phyloP scores from a whole-genome alignment of 768 basidiomycete genomes.

The Tylopilus subfusipes region DNA sequence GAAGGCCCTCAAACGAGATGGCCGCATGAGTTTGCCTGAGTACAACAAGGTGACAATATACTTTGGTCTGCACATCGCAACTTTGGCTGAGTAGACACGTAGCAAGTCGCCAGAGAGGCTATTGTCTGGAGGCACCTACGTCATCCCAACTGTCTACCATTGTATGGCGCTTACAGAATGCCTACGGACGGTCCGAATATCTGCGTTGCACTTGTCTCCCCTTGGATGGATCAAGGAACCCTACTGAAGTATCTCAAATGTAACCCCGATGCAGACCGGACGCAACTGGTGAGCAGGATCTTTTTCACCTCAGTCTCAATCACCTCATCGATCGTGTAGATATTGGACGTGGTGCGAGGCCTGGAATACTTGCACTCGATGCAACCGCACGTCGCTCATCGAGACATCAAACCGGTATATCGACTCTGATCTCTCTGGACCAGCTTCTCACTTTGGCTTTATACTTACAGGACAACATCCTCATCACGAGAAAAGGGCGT shows the following conservation, averaged over 20 bases:
- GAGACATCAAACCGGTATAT: constrained; percentile 31
- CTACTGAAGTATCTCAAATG: constrained; percentile 28
- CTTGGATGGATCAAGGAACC: constrained; percentile 37
- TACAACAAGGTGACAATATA: constrained; percentile 19
- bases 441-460: constrained; percentile 1
- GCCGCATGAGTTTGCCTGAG: background rate
- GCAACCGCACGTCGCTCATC: constrained; percentile 34
- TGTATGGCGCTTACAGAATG: constrained; percentile 31
- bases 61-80: background rate
- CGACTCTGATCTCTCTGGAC: background rate
- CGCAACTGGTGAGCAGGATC: constrained; percentile 30
- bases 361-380: constrained; percentile 42
- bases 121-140: constrained; percentile 33
- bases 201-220: constrained; percentile 33
- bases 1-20: constrained; percentile 12
- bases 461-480: constrained; percentile 42
- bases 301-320: background rate
- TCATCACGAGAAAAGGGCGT: constrained; percentile 37
- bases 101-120: constrained; percentile 32
- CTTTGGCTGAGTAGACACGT: background rate
- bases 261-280: constrained; percentile 23
- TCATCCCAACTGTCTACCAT: constrained; percentile 36
- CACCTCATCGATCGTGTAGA: constrained; percentile 24
- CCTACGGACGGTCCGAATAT: constrained; percentile 15
- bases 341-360: constrained; percentile 43